Evolutionary conservation across 495 filamentous ascomycete genomes (phyloP).

Genomic region (Penicillium diatomitis): DNA sequence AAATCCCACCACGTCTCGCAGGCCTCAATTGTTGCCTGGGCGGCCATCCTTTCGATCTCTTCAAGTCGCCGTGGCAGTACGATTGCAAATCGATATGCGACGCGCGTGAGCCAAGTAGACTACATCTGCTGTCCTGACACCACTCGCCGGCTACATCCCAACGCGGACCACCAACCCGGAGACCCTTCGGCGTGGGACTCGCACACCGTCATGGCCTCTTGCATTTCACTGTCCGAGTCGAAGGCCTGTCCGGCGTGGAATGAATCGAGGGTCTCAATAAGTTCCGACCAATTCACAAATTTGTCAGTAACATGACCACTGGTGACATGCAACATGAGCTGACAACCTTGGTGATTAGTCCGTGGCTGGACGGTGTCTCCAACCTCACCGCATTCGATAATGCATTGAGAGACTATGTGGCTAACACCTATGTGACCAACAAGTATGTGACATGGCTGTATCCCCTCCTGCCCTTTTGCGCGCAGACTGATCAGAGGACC

Average conservation of each 20-base stretch:
- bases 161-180: neutral
- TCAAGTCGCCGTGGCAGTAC: neutral
- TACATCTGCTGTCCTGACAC: too few relatives aligned
- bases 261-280: slow-evolving; percentile 70
- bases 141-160: slow-evolving; percentile 16
- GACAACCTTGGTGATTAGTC: slow-evolving; percentile 40
- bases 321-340: neutral
- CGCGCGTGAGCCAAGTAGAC: neutral
- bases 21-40: neutral
- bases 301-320: slow-evolving; percentile 55
- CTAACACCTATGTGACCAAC: slow-evolving; percentile 58
- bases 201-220: slow-evolving; percentile 38
- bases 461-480: neutral
- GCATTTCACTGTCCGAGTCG: slow-evolving; percentile 73
- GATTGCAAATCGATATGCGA: slow-evolving; percentile 6
- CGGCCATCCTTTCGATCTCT: slow-evolving; percentile 12
- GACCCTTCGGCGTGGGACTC: slow-evolving; percentile 1
- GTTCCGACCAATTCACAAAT: slow-evolving; percentile 48
- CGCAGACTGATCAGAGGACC: slow-evolving; percentile 9
- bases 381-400: slow-evolving; percentile 69
- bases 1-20: too few relatives aligned
- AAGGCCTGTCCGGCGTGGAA: slow-evolving; percentile 78
- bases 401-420: slow-evolving; percentile 63
- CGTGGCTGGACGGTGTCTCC: slow-evolving; percentile 78
- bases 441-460: slow-evolving; percentile 47